Evolutionary conservation across 2,329 filamentous ascomycete species (phyloP), one percentile per base, ranked within the genome.

Genomic region (Fusarium verticillioides): DNA sequence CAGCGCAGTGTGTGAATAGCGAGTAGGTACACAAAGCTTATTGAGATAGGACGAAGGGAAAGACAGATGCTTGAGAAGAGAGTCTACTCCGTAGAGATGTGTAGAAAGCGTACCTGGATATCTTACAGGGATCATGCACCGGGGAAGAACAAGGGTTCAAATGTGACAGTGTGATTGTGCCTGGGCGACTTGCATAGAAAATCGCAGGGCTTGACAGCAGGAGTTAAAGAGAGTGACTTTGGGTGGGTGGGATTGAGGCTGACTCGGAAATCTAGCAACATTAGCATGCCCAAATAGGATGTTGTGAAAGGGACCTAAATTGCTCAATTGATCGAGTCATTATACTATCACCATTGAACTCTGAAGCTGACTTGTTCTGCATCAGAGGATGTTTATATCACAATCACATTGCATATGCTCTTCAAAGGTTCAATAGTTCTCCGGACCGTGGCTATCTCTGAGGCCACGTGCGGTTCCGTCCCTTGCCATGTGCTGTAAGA

Each of bases 401-500:
- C 36, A 67, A 30, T 43, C 42, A 40, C 36, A 49, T 57, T 36
- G 18, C 44, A 21, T 19, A 69, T 63, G 53, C 63, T 73, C 28
- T 70, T 26, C 43, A 23, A 23, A 50, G 16, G n/a, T 53, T 67
- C 63, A 39, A 53, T 67, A 46, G 42, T 56, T 53, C 32, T 43
- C 44, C 21, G 66, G 66, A 37, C 66, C 62, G 59, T 49, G 49
- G 49, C 15, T 72, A 66, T 73, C 66, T 73, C 60, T 74, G 54
- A 69, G 65, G 71, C 71, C 71, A 73, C 71, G 71, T 73, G 71
- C 67, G 44, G 61, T 56, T 72, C 70, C 66, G 70, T 67, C 58
- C 66, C 66, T 57, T 59, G 65, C 56, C 66, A 62, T 64, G 68
- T 37, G 34, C 28, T 50, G 49, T 58, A 37, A 69, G 59, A 72